Base-by-base conservation (phyloP, 1,139 yeast genomes). In the Candida sp. region DNA sequence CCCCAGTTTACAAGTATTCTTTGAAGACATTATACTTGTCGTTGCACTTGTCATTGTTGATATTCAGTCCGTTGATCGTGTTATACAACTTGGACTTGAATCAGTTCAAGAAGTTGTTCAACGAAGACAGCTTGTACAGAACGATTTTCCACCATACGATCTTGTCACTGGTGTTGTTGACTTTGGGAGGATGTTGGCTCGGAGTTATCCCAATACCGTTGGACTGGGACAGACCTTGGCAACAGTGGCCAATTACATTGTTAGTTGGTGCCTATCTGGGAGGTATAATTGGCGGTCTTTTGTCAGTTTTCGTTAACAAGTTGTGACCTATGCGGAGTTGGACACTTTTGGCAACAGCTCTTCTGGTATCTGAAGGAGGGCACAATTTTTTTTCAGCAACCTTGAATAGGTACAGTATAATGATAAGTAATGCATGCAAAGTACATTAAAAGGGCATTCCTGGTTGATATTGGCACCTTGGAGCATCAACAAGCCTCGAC, bases 161-260 rank as follows among this genome's bases (percentile, higher is more conserved):
- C 2, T 69, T 81, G 43, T 63, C 73, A 34, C 63, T 74, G 28
- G 68, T 81, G 5, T 64, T 83, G 8, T 80, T 85, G 38, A 78
- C 86, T 0, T 71, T 86, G 41, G 60, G 88, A 7, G 97, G 97
- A 2, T 85, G 96, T 7, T 94, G 98, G 98, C 61, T 91, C 2
- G 98, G 98, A 8, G 97, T 96, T 4, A 72, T 90, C 40, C 98
- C 97, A 2, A 92, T 94, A 53, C 98, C 98, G 0, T 77, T 94
- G 52, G 99, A 94, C 68, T 94, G 99, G 99, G 99, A 94, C 67
- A 78, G 98, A 59, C 92, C 89, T 30, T 94, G 99, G 99, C 99
- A 94, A 69, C 81, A 78, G 53, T 94, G 98, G 97, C 99, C 99
- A n/a, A 82, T 91, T 52, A 93, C 98, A 1, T 79, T 93, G 47